Base-by-base conservation (phyloP, 306 rosid species). In the Leucaena leucocephala region DNA sequence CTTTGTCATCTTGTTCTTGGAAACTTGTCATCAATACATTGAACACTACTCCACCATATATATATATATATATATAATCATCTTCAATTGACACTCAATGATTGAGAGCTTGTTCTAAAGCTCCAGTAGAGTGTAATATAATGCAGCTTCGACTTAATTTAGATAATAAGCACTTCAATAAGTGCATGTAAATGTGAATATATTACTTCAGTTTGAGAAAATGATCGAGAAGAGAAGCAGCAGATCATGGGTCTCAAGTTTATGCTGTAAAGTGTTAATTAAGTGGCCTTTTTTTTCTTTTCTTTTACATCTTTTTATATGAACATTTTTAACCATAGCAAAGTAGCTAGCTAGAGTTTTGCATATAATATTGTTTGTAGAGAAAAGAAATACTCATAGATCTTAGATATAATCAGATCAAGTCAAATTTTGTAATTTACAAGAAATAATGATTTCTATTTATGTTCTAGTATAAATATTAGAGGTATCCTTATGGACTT, bases 1-100 rank as follows among this genome's bases (percentile, higher is more conserved):
- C 14, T 40, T 40, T 40, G 12, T 63, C 73, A 48, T 65, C 17
- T 78, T 50, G 42, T 54, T 15, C 50, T 79, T 71, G 63, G 64
- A 35, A 78, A 45, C 6, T 42, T 78, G 16, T 52, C 27, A 33
- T 27, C 68, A 43, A 69, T 12, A 12, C 13, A 27, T 46, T 48
- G 42, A 61, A 12, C 1, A n/a, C 22, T 14, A 40, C 43, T 76
- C 12, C 58, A 43, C n/a, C 58, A 16, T 27, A 21, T 70, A 27
- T 7, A 16, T 11, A 40, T 6, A 40, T 6, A 40, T 27, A 27
- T 27, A 27, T 27, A 27, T 27, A 27, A 55, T 55, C 27, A 8
- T 33, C 71, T 16, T 38, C 13, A 16, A 17, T n/a, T 22, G 49
- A 63, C 19, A 44, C 43, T 4, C 2, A 16, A 50, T n/a, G 40